phyloP scores from a whole-genome alignment of 768 basidiomycete species.

The Crassisporium funariophilum region DNA sequence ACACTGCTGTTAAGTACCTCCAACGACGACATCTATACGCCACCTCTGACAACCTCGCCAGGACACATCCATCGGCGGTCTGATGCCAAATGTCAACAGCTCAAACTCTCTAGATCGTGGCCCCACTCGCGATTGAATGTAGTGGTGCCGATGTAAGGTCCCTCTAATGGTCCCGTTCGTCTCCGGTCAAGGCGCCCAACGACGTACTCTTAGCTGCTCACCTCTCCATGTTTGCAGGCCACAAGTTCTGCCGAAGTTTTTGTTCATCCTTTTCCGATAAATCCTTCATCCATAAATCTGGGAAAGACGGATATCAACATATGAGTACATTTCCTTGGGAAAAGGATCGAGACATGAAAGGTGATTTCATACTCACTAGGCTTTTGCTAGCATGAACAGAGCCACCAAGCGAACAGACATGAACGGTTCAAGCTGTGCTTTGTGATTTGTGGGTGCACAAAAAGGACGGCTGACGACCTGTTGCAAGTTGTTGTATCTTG shows the following conservation, averaged over 20 bases:
- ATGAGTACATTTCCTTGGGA: too few relatives aligned
- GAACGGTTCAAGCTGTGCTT: too few relatives aligned
- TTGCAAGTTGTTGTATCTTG: too few relatives aligned
- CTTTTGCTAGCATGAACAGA: too few relatives aligned
- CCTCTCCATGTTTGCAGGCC: constrained; percentile 8
- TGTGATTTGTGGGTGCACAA: too few relatives aligned
- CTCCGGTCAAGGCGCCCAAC: constrained; percentile 8
- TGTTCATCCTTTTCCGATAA: constrained; percentile 9
- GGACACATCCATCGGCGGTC: constrained; percentile 7
- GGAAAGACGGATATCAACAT: constrained; percentile 8
- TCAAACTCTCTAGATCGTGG: constrained; percentile 7
- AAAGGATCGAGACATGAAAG: too few relatives aligned
- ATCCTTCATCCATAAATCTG: constrained; percentile 7
- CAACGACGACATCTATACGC: constrained; percentile 11
- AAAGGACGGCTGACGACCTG: too few relatives aligned
- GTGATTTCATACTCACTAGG: too few relatives aligned
- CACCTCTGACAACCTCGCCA: constrained; percentile 3
- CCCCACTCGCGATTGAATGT: constrained; percentile 8
- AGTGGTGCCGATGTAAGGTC: background rate
- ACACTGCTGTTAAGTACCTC: constrained; percentile 4
- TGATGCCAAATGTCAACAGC: background rate
- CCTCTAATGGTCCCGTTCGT: constrained; percentile 1
- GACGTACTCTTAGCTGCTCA: constrained; percentile 2
- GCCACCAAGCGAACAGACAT: too few relatives aligned
- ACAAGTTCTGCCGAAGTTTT: constrained; percentile 3